These are phyloP conservation scores for Aphanocladium album DNA, from an alignment of 2,329 filamentous ascomycete genomes.

Conservation along the genomic window DNA sequence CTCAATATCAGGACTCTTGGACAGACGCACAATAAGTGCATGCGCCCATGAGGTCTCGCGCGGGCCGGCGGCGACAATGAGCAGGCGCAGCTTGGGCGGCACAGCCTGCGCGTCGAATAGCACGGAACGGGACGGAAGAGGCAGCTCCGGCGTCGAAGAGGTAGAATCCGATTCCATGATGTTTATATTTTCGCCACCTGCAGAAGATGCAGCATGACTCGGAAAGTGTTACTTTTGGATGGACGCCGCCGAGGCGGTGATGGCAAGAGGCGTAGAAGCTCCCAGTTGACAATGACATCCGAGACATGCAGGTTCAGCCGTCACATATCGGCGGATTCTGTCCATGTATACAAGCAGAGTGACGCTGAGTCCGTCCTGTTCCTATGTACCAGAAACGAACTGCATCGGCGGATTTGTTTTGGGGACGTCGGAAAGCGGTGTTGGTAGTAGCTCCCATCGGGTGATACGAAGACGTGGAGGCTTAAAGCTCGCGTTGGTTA, in stretches of 20 bases:
- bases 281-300: conserved; percentile 21
- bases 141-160: conserved; percentile 17
- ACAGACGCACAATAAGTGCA: conserved; percentile 60
- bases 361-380: not conserved
- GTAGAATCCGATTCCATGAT: not conserved
- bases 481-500: not conserved
- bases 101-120: conserved; percentile 31
- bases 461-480: not conserved
- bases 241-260: not conserved
- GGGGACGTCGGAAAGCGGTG: not conserved
- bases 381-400: not conserved
- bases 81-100: conserved; percentile 51
- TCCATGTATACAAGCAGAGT: not conserved
- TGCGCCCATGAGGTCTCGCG: conserved; percentile 62
- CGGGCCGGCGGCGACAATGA: conserved; percentile 61
- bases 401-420: not conserved
- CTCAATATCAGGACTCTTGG: conserved; percentile 58
- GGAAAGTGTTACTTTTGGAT: not conserved
- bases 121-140: conserved; percentile 30
- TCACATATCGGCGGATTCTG: conserved; percentile 17
- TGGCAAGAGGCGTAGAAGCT: not conserved
- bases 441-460: not conserved
- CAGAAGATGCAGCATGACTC: not conserved
- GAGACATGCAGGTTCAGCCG: conserved; percentile 28
- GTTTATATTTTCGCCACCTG: not conserved